Evolutionary conservation across 257 asterid species (phyloP), one percentile per base, ranked within the genome.

Genomic region (Euphrasia confusa): DNA sequence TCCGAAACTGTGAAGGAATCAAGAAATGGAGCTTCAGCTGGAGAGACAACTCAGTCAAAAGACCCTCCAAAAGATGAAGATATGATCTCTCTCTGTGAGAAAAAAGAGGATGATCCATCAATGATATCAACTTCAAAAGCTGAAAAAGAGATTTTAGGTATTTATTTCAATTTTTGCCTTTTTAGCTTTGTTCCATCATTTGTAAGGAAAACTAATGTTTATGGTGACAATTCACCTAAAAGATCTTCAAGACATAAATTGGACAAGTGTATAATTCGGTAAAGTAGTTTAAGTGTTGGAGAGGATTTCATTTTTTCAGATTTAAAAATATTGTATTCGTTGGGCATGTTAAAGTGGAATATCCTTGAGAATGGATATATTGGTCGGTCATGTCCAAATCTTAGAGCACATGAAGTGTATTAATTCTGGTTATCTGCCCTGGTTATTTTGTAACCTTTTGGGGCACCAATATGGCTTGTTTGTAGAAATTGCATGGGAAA

Each of bases 51-150:
- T 65, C 77, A 65, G 49, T 68, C 79, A 47, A 68, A 71, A 17
- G 87, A 75, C 67, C 78, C 73, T 71, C 70, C 63, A 30, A 81
- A 83, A 71, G 95, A 81, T 49, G 85, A 79, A 71, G 81, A 73
- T 27, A 72, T 65, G 79, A 52, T 56, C 63, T 60, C 85, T 39
- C 49, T 54, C 53, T 63, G 81, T 28, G 87, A 77, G 64, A 75
- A 75, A 69, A 74, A 81, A 74, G 91, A 75, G 60, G 67, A 78
- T 27, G 84, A 61, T 65, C 67, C 68, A 69, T 61, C 75, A 48
- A 57, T 63, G 60, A 61, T 58, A 64, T 71, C 85, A 52, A 77
- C 73, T 68, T 66, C 81, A 63, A 58, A 48, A 44, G 60, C 70
- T 63, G 87, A 75, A 62, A 80, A 71, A 58, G 78, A 61, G 37